A percentile compares a stretch with the other conserved stretches of the same genome.
Evolutionary conservation across 2,329 filamentous ascomycete species (phyloP).

Genomic region (Aurifilum marmelostoma): DNA sequence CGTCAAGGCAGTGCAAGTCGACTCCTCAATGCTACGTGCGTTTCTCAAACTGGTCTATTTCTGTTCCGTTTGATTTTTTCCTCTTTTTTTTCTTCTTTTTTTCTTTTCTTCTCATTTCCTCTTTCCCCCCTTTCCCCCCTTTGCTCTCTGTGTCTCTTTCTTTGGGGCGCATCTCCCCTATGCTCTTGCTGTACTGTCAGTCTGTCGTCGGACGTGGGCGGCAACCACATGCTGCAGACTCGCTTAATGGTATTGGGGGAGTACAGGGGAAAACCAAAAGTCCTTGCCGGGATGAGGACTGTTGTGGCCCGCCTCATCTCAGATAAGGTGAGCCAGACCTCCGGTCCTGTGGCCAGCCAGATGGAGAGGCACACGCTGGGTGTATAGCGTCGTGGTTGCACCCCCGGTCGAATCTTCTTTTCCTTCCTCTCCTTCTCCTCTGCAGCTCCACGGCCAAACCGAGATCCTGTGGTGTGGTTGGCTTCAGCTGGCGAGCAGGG

Average conservation of each 20-base stretch:
- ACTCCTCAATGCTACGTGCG: not conserved
- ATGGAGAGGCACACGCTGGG: not conserved
- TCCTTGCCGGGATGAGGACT: not conserved
- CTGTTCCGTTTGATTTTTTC: no score
- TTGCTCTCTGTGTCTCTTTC: no score
- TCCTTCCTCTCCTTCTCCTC: not conserved
- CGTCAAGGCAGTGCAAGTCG: not conserved
- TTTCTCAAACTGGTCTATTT: not conserved
- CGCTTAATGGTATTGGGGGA: constrained; percentile 16
- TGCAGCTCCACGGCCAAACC: constrained; percentile 15
- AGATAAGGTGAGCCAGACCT: constrained; percentile 28
- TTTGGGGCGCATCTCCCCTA: not conserved
- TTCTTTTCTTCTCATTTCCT: no score
- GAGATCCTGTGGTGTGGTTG: constrained; percentile 20
- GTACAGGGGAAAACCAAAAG: not conserved
- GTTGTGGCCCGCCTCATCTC: constrained; percentile 26
- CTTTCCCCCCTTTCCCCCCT: no score
- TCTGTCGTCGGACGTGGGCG: not conserved
- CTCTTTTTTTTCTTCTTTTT: no score
- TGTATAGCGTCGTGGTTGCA: constrained; percentile 19
- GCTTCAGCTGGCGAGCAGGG: constrained; percentile 27
- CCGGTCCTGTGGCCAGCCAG: constrained; percentile 24
- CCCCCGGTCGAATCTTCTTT: not conserved
- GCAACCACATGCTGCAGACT: constrained; percentile 22
- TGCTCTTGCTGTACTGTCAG: not conserved